Evolutionary conservation across 2,329 filamentous ascomycete species (phyloP).

Genomic region (Diaporthe eres): DNA sequence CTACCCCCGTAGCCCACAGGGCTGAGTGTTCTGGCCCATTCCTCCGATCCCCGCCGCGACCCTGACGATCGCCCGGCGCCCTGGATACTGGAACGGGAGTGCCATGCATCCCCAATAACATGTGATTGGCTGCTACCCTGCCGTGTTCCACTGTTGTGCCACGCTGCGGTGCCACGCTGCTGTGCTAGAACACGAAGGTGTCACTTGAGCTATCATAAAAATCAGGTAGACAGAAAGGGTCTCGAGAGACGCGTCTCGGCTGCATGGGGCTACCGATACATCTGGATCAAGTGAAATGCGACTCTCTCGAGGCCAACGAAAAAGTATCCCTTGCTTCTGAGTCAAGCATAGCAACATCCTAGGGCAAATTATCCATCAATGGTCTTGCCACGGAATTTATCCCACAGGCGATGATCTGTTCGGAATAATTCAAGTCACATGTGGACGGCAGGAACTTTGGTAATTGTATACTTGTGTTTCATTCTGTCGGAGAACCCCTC

Average conservation of each 20-base stretch:
- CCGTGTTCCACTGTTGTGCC: conserved; percentile 14
- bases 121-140: not conserved
- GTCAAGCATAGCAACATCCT: too few relatives aligned
- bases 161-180: not conserved
- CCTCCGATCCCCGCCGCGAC: not conserved
- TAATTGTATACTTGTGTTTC: not conserved
- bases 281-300: not conserved
- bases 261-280: not conserved
- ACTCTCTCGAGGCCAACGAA: not conserved
- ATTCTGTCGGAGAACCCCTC: not conserved
- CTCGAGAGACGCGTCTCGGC: not conserved
- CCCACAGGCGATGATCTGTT: not conserved
- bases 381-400: not conserved
- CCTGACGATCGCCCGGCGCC: not conserved
- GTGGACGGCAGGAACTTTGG: too few relatives aligned
- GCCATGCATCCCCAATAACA: not conserved
- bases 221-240: not conserved
- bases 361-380: too few relatives aligned
- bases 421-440: not conserved
- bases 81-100: not conserved
- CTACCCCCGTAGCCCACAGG: not conserved
- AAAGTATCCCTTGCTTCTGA: too few relatives aligned
- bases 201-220: not conserved
- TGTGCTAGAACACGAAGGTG: not conserved
- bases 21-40: not conserved